phyloP scores from a whole-genome alignment of 768 basidiomycete genomes.

The Termitomyces sp. region DNA sequence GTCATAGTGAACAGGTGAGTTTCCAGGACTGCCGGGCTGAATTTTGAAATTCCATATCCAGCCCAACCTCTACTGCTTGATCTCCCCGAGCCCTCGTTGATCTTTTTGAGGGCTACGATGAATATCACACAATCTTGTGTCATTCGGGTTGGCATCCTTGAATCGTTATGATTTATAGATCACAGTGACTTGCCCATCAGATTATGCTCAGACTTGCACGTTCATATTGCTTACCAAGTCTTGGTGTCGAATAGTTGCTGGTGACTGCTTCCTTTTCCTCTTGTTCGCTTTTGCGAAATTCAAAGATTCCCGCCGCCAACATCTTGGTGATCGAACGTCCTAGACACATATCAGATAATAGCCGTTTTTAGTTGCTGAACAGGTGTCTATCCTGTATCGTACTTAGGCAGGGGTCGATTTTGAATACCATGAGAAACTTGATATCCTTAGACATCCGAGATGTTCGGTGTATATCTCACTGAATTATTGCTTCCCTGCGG shows the following conservation, averaged over 20 bases:
- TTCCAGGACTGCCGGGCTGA: not conserved
- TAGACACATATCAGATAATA: slow-evolving; percentile 29
- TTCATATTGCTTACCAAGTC: not conserved
- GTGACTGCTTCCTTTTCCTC: not conserved
- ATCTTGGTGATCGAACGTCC: slow-evolving; percentile 7
- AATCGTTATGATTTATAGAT: not conserved
- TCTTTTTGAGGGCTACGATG: no score
- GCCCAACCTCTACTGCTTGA: not conserved
- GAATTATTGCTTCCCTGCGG: no score
- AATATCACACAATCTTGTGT: not conserved
- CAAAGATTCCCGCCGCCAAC: slow-evolving; percentile 27
- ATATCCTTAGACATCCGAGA: slow-evolving; percentile 54
- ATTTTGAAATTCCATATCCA: not conserved
- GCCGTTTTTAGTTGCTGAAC: slow-evolving; percentile 28
- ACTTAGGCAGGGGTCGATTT: no score
- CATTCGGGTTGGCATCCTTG: not conserved
- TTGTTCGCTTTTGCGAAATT: not conserved
- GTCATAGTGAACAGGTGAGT: not conserved
- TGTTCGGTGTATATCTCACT: slow-evolving; percentile 59
- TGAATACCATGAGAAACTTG: slow-evolving; percentile 32
- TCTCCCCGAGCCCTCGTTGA: not conserved
- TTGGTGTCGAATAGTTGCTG: not conserved
- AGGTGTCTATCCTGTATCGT: no score
- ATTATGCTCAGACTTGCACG: not conserved
- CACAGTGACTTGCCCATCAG: not conserved